Conservation (phyloP, 257 asterid genomes). For the Plectranthus barbatus region DNA sequence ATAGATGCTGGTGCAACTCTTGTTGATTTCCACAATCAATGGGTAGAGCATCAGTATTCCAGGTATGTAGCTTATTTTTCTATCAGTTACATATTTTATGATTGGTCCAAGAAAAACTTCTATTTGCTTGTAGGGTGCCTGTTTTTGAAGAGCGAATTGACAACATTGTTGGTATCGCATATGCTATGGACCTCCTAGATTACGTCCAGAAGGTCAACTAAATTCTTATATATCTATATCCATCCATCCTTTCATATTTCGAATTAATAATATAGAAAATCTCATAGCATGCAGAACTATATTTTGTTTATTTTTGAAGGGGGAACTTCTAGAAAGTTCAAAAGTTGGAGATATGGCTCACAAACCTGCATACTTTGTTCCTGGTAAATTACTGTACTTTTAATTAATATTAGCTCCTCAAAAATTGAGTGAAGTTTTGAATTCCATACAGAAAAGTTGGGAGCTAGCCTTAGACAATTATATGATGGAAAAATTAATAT, state of each 20-base stretch:
- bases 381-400: conserved; percentile 46
- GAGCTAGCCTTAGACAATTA: background rate
- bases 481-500: background rate
- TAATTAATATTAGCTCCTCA: conserved; percentile 9
- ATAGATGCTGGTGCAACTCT: conserved; percentile 87
- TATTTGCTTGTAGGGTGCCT: conserved; percentile 64
- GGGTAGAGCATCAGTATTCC: conserved; percentile 97
- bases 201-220: conserved; percentile 76
- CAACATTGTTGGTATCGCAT: conserved; percentile 95
- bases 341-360: conserved; percentile 85
- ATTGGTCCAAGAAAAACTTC: conserved; percentile 12
- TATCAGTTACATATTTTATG: background rate
- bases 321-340: conserved; percentile 83
- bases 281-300: conserved; percentile 44
- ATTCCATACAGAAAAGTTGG: background rate
- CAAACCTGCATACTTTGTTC: conserved; percentile 98
- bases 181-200: conserved; percentile 98
- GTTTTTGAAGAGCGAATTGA: conserved; percentile 96
- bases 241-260: conserved; percentile 20
- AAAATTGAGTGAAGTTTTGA: background rate
- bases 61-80: conserved; percentile 40
- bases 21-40: conserved; percentile 82
- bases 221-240: conserved; percentile 12
- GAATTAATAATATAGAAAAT: conserved; percentile 29
- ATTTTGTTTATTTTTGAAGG: conserved; percentile 83